Percentiles rank a stretch among this genome's conserved stretches.
These are phyloP conservation scores for Chloranthus sessilifolius DNA, from an alignment of 164 flowering plant species.

Conservation along the genomic window DNA sequence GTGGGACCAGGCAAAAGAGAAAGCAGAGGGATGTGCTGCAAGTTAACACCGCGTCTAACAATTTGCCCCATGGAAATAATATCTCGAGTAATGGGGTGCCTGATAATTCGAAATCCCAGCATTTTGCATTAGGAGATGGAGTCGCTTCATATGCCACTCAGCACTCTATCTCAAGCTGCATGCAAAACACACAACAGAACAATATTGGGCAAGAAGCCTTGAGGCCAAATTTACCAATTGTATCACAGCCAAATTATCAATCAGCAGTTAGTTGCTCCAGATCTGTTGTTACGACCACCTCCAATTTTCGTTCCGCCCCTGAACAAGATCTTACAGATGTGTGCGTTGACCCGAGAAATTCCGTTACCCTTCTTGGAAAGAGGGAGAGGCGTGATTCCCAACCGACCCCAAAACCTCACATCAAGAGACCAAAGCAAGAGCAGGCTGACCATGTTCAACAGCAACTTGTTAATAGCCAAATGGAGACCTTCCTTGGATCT, in stretches of 20 bases:
- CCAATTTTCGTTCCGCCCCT: constrained; percentile 21
- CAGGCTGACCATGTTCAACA: constrained; percentile 24
- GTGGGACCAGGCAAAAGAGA: constrained; percentile 18
- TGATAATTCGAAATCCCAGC: constrained; percentile 49
- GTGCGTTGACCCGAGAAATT: constrained; percentile 43
- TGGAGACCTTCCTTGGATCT: constrained; percentile 50
- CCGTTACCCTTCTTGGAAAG: constrained; percentile 43
- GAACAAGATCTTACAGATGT: constrained; percentile 60
- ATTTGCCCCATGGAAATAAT: constrained; percentile 55
- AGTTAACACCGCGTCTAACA: constrained; percentile 44
- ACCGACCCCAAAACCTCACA: constrained; percentile 34
- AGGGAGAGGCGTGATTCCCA: constrained; percentile 60
- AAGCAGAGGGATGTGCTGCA: constrained; percentile 50
- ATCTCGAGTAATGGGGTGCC: constrained; percentile 49
- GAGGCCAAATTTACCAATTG: constrained; percentile 27
- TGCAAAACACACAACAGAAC: neutral
- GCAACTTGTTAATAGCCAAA: constrained; percentile 29
- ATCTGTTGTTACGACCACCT: constrained; percentile 20
- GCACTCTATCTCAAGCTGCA: constrained; percentile 1
- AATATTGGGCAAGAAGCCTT: constrained; percentile 37
- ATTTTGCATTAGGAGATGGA: constrained; percentile 14
- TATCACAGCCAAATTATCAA: constrained; percentile 45
- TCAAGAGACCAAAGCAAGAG: constrained; percentile 53
- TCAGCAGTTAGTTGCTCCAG: constrained; percentile 37
- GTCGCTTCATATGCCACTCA: constrained; percentile 5